Evolutionary conservation across 179 eudicot species (phyloP).

Genomic region (Dionaea muscipula): DNA sequence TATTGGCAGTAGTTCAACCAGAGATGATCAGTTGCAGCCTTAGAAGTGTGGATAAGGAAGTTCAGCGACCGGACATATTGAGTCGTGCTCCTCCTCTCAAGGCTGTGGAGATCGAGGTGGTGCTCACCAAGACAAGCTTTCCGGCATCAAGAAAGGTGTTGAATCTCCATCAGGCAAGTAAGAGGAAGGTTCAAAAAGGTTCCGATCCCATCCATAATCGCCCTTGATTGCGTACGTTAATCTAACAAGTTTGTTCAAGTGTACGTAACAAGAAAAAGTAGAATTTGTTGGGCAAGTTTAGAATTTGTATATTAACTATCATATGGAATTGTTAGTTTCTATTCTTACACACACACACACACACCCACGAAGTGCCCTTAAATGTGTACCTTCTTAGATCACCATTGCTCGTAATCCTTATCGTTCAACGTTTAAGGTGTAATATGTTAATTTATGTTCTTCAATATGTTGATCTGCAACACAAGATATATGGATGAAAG

Average conservation of each 20-base stretch:
- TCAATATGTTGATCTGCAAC: no score
- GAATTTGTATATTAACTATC: background rate
- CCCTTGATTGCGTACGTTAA: background rate
- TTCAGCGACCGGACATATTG: slow-evolving; percentile 2
- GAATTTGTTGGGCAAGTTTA: background rate
- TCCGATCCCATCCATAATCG: slow-evolving; percentile 44
- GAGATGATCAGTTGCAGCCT: no score
- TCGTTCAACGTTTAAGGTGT: no score
- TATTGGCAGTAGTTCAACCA: no score
- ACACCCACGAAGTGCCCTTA: no score
- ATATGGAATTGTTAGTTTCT: background rate
- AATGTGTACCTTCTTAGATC: no score
- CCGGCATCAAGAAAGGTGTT: slow-evolving; percentile 25
- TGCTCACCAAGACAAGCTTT: slow-evolving; percentile 11
- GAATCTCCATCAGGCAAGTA: slow-evolving; percentile 26
- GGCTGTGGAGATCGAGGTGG: slow-evolving; percentile 12
- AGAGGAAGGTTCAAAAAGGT: slow-evolving; percentile 41
- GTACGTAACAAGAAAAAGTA: background rate
- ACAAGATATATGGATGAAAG: no score
- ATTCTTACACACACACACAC: no score
- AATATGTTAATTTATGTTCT: no score
- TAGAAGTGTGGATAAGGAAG: slow-evolving; percentile 4
- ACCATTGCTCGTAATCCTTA: no score
- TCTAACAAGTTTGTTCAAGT: background rate
- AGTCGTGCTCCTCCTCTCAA: slow-evolving; percentile 17